Percentiles rank a stretch among this genome's conserved stretches.
These are phyloP conservation scores for Takashimella tepidaria DNA, from an alignment of 1,284 basidiomycete species.

Conservation along the genomic window DNA sequence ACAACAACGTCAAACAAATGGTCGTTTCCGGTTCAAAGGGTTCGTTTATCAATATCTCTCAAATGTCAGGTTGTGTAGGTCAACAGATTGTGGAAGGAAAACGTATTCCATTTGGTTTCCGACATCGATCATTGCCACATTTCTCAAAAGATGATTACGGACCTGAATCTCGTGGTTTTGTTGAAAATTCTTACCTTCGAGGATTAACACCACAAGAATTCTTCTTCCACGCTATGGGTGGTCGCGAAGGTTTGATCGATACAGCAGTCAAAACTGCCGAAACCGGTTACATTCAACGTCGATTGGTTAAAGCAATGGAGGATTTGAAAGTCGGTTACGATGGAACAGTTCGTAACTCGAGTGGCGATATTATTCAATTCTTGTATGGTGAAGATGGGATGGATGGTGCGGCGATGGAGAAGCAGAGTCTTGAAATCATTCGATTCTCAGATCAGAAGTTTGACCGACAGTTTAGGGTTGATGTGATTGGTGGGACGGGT, in stretches of 20 bases:
- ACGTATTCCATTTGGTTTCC: slow-evolving; percentile 97
- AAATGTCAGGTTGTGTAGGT: slow-evolving; percentile 99
- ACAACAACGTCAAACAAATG: slow-evolving; percentile 99
- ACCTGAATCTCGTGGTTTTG: slow-evolving; percentile 96
- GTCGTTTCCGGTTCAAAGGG: slow-evolving; percentile 98
- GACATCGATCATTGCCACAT: slow-evolving; percentile 90
- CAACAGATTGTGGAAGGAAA: slow-evolving; percentile 98
- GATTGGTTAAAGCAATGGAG: slow-evolving; percentile 95
- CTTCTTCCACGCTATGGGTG: slow-evolving; percentile 99
- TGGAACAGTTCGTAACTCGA: slow-evolving; percentile 93
- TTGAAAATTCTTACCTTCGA: slow-evolving; percentile 98
- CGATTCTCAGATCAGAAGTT: slow-evolving; percentile 78
- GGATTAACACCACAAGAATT: slow-evolving; percentile 97
- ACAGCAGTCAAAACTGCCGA: slow-evolving; percentile 99
- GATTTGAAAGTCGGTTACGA: slow-evolving; percentile 98
- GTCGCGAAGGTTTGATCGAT: slow-evolving; percentile 97
- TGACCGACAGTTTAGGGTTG: slow-evolving; percentile 84
- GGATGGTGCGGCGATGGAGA: slow-evolving; percentile 97
- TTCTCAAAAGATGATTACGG: slow-evolving; percentile 99
- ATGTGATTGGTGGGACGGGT: slow-evolving; percentile 66
- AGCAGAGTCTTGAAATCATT: slow-evolving; percentile 86
- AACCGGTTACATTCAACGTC: slow-evolving; percentile 98
- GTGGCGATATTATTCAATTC: slow-evolving; percentile 93
- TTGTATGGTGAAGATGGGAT: slow-evolving; percentile 98
- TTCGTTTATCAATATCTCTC: slow-evolving; percentile 99